Base-by-base conservation (phyloP, 148 eudicot species). In the Salicornia ramosissima region DNA sequence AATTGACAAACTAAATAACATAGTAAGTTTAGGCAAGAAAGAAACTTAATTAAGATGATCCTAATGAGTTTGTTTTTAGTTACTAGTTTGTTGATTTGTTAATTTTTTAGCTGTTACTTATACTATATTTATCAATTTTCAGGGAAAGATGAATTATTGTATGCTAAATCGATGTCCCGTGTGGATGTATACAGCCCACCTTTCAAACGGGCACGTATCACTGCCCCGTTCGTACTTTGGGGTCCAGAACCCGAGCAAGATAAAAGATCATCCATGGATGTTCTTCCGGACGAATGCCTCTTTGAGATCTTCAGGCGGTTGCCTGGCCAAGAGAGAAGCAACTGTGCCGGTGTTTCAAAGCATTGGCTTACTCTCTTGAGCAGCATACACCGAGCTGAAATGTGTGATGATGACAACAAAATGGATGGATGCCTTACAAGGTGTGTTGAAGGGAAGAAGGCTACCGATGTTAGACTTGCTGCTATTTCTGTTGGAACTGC, bases 251-350 rank as follows among this genome's bases (percentile, higher is more conserved):
- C 74, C 26, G 80, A 78, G 71, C 81, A 78, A 57, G 78, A 78
- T 47, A 76, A 67, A 55, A 71, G 69, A 45, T 81, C 87, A 65
- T 79, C 90, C 34, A 82, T 88, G 52, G 84, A 86, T n/a, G 69
- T 68, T 59, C 99, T 94, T 77, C 99, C 99, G 0, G 87, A 94
- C 18, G 96, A 91, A 73, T 88, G 96, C 85, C 83, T 94, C 52
- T 89, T 84, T 40, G 99, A 94, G 86, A 87, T 94, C 77, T 78
- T 94, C 69, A 84, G 88, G 71, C 92, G 83, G n/a, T 64, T 94
- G 77, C 82, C 91, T n/a, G 86, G 84, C 31, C 81, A 75, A 68
- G 86, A 82, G 77, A 87, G 92, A 74, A 86, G 90, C 74, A 74
- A 83, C 28, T 77, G 86, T 21, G 97, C 99, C 64, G 82, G 87